These are phyloP conservation scores for Claviceps africana DNA, from an alignment of 2,329 filamentous ascomycete species.

Conservation along the genomic window DNA sequence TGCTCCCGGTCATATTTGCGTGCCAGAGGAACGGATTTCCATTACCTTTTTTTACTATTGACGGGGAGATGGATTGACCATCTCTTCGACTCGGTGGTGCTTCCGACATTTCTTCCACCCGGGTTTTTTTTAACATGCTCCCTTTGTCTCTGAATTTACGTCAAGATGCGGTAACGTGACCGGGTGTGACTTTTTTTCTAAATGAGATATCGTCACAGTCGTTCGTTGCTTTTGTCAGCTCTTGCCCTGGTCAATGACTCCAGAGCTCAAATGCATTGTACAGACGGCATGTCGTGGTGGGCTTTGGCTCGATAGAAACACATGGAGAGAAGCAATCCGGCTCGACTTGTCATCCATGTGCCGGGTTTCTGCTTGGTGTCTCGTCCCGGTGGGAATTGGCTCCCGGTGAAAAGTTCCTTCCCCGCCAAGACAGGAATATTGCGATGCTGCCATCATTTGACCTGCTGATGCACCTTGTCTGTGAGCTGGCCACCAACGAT, in stretches of 20 bases:
- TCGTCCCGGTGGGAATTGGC: not conserved
- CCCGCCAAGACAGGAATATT: not conserved
- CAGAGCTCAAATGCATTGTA: not conserved
- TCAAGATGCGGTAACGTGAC: not conserved
- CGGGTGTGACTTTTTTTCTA: too few relatives aligned
- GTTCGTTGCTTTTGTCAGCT: too few relatives aligned
- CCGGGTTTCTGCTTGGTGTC: not conserved
- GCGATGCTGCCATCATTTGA: not conserved
- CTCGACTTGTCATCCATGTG: not conserved
- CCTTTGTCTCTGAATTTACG: not conserved
- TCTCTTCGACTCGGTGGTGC: slow-evolving; percentile 15
- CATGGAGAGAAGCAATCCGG: not conserved
- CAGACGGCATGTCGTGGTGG: not conserved
- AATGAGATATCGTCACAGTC: too few relatives aligned
- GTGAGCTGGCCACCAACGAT: not conserved
- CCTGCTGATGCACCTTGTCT: not conserved
- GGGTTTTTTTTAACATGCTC: not conserved
- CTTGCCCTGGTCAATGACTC: too few relatives aligned
- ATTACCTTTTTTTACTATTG: slow-evolving; percentile 13
- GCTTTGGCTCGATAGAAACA: too few relatives aligned
- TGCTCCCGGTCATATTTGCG: slow-evolving; percentile 45
- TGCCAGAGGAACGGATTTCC: slow-evolving; percentile 35
- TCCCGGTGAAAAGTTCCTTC: not conserved
- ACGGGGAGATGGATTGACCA: slow-evolving; percentile 8
- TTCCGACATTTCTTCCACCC: slow-evolving; percentile 15